phyloP scores from a whole-genome alignment of 2,329 filamentous ascomycete species.

The Metarhizium brunneum region DNA sequence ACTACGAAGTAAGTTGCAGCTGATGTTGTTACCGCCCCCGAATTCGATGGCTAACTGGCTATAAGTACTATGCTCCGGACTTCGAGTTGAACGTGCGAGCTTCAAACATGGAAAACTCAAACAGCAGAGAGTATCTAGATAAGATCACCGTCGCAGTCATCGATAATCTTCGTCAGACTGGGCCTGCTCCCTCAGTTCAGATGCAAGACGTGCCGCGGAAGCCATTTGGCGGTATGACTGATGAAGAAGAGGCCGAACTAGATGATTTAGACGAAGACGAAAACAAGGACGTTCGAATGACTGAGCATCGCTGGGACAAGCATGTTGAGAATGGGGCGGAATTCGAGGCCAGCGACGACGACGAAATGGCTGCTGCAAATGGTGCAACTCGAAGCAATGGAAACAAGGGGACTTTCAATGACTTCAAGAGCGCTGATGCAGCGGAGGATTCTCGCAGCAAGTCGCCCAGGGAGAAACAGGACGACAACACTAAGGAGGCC shows the following conservation, averaged over 20 bases:
- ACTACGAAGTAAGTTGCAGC: constrained; percentile 57
- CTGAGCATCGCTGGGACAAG: constrained; percentile 75
- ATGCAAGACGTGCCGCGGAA: constrained; percentile 67
- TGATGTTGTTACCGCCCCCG: not conserved
- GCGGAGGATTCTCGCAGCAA: constrained; percentile 28
- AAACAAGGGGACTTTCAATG: constrained; percentile 41
- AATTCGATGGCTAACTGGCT: constrained; percentile 13
- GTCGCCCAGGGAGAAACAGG: constrained; percentile 25
- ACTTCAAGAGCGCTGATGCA: constrained; percentile 36
- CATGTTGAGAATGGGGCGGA: constrained; percentile 69
- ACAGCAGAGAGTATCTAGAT: constrained; percentile 71
- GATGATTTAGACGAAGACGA: constrained; percentile 73
- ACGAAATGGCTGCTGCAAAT: constrained; percentile 66
- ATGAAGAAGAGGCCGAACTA: constrained; percentile 57
- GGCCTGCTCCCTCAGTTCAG: constrained; percentile 82
- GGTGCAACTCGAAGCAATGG: constrained; percentile 52
- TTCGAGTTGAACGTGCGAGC: constrained; percentile 85
- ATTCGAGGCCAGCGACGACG: constrained; percentile 81
- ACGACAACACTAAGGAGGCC: constrained; percentile 18
- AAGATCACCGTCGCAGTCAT: constrained; percentile 73
- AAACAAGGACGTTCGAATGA: constrained; percentile 75
- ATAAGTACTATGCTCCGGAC: constrained; percentile 79
- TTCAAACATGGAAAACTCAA: constrained; percentile 85
- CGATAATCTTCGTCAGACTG: constrained; percentile 79
- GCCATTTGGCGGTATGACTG: constrained; percentile 51